Evolutionary conservation across 345 rosid genomes (phyloP), one percentile per base, ranked within the genome.

Genomic region (Pistacia integerrima): DNA sequence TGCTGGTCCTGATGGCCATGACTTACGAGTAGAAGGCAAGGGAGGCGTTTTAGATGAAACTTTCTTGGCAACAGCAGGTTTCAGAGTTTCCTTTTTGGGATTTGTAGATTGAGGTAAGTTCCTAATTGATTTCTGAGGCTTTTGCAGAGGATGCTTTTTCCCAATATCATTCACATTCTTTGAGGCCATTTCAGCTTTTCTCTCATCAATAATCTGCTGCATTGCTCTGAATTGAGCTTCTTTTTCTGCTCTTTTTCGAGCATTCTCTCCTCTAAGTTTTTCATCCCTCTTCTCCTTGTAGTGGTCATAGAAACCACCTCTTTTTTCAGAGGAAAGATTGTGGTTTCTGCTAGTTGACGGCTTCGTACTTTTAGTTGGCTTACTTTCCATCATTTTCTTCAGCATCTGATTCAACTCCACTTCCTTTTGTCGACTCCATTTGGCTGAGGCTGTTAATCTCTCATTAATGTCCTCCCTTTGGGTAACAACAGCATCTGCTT

Each of bases 281-380:
- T 84, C 84, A 78, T 88, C 87, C 74, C 92, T 81, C 83, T 82
- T 88, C 80, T 85, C 88, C 81, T 79, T 87, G 85, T 87, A 88
- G 75, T 82, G 84, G 60, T 85, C 85, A 74, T 88, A 88, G 69
- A 85, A 87, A 22, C 90, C 89, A 78, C 88, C 89, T 76, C 88
- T 85, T 64, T 85, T 82, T 77, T 85, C 88, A 51, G 80, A 76
- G 22, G 81, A 69, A 36, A 51, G 77, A 52, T 76, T 80, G 71
- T 81, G 77, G 64, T 38, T 80, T 67, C 35, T 74, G 68, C 74
- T 69, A n/a, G 75, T 73, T 75, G 73, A 73, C 16, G 80, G 74
- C 75, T 74, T 80, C 36, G 48, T 67, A 69, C 56, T 11, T 69
- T 73, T 79, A 61, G 30, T 77, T 48, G 74, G 77, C 69, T 77